A percentile compares a stretch with the other conserved stretches of the same genome.
phyloP scores from a whole-genome alignment of 2,329 filamentous ascomycete genomes.

The Paramyrothecium roridum region DNA sequence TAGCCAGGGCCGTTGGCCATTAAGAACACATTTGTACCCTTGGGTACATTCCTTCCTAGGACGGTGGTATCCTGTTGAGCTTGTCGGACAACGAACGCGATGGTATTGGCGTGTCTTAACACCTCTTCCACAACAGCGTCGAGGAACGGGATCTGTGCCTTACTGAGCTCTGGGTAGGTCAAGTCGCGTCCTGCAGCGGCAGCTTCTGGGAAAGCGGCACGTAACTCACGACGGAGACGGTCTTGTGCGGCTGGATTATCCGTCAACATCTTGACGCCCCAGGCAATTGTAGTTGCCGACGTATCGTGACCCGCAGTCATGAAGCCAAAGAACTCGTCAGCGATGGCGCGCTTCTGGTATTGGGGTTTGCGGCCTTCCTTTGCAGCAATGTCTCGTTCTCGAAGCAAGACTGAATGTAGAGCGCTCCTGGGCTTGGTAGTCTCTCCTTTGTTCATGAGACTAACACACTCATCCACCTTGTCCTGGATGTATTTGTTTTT shows the following conservation, averaged over 20 bases:
- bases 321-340: constrained; percentile 25
- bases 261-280: constrained; percentile 18
- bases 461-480: constrained; percentile 16
- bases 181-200: constrained; percentile 13
- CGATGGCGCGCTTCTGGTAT: constrained; percentile 21
- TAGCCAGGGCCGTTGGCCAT: constrained; percentile 18
- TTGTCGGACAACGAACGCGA: constrained; percentile 20
- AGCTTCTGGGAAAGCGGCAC: constrained; percentile 13
- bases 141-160: constrained; percentile 26
- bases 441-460: constrained; percentile 14
- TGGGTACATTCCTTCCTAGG: constrained; percentile 27
- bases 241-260: constrained; percentile 18
- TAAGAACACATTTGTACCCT: constrained; percentile 26
- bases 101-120: constrained; percentile 22
- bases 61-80: constrained; percentile 26
- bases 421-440: constrained; percentile 16
- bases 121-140: constrained; percentile 34
- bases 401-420: constrained; percentile 25
- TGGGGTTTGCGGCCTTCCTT: constrained; percentile 20
- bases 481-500: constrained; percentile 24
- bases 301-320: constrained; percentile 30
- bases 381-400: constrained; percentile 24
- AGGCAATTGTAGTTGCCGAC: constrained; percentile 20
- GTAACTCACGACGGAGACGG: constrained; percentile 19
- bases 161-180: constrained; percentile 20